Evolutionary conservation across 192 early-diverging fungal species (phyloP), one percentile per base, ranked within the genome.

Genomic region (Podila epigama): DNA sequence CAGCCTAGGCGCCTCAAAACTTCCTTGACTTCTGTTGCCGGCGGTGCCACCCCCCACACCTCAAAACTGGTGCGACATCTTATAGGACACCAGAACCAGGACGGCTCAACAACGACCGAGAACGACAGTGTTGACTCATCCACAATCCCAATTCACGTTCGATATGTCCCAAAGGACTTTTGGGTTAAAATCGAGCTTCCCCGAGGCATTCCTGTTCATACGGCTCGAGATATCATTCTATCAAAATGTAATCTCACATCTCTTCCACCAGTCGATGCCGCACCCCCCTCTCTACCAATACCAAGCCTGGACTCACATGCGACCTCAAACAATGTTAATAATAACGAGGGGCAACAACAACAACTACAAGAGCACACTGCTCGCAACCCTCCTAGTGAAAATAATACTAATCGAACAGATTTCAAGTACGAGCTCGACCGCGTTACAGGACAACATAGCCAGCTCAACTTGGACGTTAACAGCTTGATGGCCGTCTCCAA

Each of bases 111-210:
- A 36, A 18, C 58, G 41, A 27, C 33, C n/a, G 32, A 4, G 37
- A 31, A 12, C 33, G 51, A 6, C 50, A 51, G 16, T 20, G 20
- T 22, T 42, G 31, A 7, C 15, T 15, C 33, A 9, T 57, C 61
- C 18, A 50, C 61, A 18, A 62, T 75, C 35, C 56, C 64, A n/a
- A 58, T 75, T 22, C 64, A 75, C 58, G 72, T 75, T 8, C 64
- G 72, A 6, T 75, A 75, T 39, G 72, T 75, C 13, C 50, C 53
- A 11, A 75, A 68, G 54, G 72, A 75, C 25, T 37, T 75, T 6
- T 75, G 72, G 72, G 65, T 75, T 4, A 64, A 75, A 51, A 50
- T 75, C 2, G 60, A 75, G 20, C 25, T 75, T 25, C 72, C 72
- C 41, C 60, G 40, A 12, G 65, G 68, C 20, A 68, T 75, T 12